Evolutionary conservation across 345 rosid genomes (phyloP), one percentile per base, ranked within the genome.

Genomic region (Hibiscus mutabilis): DNA sequence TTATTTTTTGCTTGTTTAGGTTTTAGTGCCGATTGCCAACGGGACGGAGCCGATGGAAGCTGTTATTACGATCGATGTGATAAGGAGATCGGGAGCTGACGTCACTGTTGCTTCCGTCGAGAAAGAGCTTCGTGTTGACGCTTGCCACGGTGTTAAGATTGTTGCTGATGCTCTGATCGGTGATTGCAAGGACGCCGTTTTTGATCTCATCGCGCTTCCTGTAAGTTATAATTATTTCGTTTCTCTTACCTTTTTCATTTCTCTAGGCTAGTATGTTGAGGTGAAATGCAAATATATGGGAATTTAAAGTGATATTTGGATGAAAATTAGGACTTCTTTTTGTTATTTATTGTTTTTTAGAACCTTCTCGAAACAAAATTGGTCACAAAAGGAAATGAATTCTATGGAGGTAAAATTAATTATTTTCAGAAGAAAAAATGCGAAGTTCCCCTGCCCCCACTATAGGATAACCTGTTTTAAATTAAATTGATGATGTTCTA

Each of bases 11-110:
- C 9, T 57, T 5, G 52, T 57, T 53, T 62, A 94, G 98, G 98
- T 94, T 81, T 82, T 94, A 87, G 89, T 91, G 66, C 98, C 97
- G 55, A 80, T 94, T 71, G 98, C 97, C 3, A 82, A 91, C 66
- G 98, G 97, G 13, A 87, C 90, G 46, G 98, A 94, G 81, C 97
- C 98, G 72, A 85, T 94, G 83, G 97, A 94, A 80, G 97, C 98
- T 29, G 92, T 89, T 74, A 84, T 94, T 47, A 88, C 86, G 68
- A 84, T 89, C 74, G 97, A 91, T 70, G 93, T 94, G 53, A 73
- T 91, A 40, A 84, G 96, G 75, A 83, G 99, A 74, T 81, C 89
- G 15, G 97, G 97, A 31, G 93, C 97, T 15, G 92, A 86, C 29
- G 96, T 95, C 33, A 89, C 86, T 40, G 97, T 92, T 15, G 90